Conservation (phyloP, 2,329 filamentous ascomycete genomes). For the Beauveria sp. region DNA sequence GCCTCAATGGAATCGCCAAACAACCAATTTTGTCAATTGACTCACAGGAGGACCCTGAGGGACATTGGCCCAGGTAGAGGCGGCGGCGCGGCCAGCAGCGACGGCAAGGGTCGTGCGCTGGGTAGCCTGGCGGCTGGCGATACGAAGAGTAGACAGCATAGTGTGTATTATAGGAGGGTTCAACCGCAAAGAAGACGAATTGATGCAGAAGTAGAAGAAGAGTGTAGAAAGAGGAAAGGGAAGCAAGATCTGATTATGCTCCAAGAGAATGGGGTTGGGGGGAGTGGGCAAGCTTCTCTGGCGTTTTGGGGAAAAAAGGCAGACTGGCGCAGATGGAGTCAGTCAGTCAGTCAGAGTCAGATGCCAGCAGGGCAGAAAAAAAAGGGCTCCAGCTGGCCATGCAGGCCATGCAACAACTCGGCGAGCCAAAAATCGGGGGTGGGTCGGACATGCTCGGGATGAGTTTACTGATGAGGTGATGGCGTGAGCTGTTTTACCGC, state of each 20-base stretch:
- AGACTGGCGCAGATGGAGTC: neutral
- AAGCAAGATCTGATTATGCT: neutral
- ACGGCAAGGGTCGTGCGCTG: conserved; percentile 33
- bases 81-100: conserved; percentile 44
- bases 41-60: conserved; percentile 89
- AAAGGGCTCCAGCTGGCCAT: neutral
- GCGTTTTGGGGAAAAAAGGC: neutral
- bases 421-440: conserved; percentile 11
- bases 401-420: neutral
- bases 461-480: neutral
- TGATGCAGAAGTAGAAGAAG: conserved; percentile 4
- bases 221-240: neutral
- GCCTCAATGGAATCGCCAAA: conserved; percentile 10
- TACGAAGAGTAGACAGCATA: conserved; percentile 50
- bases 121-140: conserved; percentile 42
- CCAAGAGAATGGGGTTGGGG: neutral
- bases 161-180: conserved; percentile 22
- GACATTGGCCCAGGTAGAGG: conserved; percentile 84
- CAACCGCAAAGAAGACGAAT: neutral
- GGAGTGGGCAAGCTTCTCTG: conserved; percentile 1
- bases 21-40: conserved; percentile 2
- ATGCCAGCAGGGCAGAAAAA: conserved; percentile 2
- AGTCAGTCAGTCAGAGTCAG: neutral
- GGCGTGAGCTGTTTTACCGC: conserved; percentile 8
- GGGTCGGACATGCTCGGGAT: conserved; percentile 10